Percentiles rank a stretch among this genome's conserved stretches.
These are phyloP conservation scores for Nicotiana noctiflora DNA, from an alignment of 257 asterid genomes.

Conservation along the genomic window DNA sequence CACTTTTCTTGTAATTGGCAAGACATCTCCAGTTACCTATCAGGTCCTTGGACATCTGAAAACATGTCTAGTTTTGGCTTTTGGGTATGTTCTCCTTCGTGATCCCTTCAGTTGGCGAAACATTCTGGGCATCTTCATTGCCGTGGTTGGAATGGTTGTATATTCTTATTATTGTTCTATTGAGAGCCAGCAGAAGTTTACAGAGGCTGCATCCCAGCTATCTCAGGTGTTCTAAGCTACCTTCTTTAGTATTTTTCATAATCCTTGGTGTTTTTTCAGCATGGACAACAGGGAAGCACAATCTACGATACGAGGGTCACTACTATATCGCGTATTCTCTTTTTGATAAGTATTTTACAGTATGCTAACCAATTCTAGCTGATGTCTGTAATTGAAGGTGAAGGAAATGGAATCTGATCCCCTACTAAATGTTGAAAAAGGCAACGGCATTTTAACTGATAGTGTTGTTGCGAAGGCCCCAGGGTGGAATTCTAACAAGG, in stretches of 20 bases:
- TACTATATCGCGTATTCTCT: background rate
- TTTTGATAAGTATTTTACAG: background rate
- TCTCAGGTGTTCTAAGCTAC: conserved; percentile 40
- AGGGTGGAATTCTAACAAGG: conserved; percentile 74
- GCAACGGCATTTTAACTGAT: conserved; percentile 35
- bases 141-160: conserved; percentile 69
- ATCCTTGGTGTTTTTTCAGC: too few relatives aligned
- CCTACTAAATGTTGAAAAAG: conserved; percentile 48
- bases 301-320: background rate
- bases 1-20: conserved; percentile 74
- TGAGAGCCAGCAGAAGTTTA: conserved; percentile 63
- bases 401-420: conserved; percentile 63
- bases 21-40: conserved; percentile 30
- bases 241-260: background rate
- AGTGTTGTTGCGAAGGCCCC: conserved; percentile 29
- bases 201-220: conserved; percentile 49
- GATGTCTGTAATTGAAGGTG: conserved; percentile 24
- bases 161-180: conserved; percentile 56
- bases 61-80: conserved; percentile 22
- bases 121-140: conserved; percentile 63
- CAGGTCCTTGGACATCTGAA: conserved; percentile 85
- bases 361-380: background rate
- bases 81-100: conserved; percentile 54
- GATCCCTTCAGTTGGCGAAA: conserved; percentile 89
- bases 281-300: background rate